Percentiles rank a stretch among this genome's conserved stretches.
Evolutionary conservation across 768 basidiomycete genomes (phyloP).

Genomic region (Pulveroboletus sp.): DNA sequence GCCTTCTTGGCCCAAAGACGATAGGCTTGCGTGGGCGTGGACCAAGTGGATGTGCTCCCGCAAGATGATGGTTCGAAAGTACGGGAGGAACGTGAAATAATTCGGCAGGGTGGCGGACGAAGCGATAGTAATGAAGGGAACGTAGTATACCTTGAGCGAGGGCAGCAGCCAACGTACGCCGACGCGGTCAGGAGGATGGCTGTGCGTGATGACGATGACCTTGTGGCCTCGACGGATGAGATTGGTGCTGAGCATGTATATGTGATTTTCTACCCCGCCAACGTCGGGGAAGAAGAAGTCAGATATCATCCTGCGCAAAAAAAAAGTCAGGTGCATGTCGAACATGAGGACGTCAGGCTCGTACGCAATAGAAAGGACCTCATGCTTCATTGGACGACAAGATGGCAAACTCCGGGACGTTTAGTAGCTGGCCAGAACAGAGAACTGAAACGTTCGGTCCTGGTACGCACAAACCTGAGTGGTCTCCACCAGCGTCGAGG

Average conservation of each 20-base stretch:
- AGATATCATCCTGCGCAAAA: constrained; percentile 73
- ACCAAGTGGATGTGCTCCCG: constrained; percentile 83
- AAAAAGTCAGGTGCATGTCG: not conserved
- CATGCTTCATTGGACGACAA: constrained; percentile 23
- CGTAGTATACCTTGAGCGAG: constrained; percentile 87
- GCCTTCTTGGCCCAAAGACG: constrained; percentile 87
- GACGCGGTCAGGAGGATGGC: constrained; percentile 77
- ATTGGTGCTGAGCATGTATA: constrained; percentile 85
- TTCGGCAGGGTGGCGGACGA: constrained; percentile 93
- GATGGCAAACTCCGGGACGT: too few relatives aligned
- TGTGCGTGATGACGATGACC: constrained; percentile 93
- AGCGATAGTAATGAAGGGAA: constrained; percentile 84
- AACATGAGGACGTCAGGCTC: not conserved
- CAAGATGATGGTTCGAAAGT: constrained; percentile 82
- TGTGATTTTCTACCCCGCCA: constrained; percentile 96
- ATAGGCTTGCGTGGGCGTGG: constrained; percentile 89
- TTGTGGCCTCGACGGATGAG: constrained; percentile 83
- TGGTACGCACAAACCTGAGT: not conserved
- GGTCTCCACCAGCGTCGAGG: not conserved
- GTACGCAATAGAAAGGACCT: constrained; percentile 28
- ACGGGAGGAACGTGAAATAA: constrained; percentile 88
- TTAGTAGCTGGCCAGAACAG: too few relatives aligned
- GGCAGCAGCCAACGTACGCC: constrained; percentile 89
- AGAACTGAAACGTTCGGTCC: not conserved
- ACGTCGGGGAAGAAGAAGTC: constrained; percentile 96